A percentile compares a stretch with the other conserved stretches of the same genome.
phyloP scores from a whole-genome alignment of 2,329 filamentous ascomycete genomes.

The Arachnopeziza araneosa region DNA sequence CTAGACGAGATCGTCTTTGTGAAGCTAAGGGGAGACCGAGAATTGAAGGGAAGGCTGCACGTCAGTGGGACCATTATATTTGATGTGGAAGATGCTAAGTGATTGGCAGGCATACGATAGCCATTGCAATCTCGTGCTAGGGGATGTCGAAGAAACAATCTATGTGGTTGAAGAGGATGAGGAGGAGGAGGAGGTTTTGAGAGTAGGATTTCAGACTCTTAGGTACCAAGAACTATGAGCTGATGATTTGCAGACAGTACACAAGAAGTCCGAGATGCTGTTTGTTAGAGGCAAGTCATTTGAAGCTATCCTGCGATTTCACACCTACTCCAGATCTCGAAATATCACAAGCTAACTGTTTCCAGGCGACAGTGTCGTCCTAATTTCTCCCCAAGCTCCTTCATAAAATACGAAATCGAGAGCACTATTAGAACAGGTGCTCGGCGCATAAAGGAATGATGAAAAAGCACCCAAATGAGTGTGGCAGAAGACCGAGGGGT shows the following conservation, averaged over 20 bases:
- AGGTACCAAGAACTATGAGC: not conserved
- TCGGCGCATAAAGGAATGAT: not conserved
- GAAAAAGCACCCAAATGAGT: not conserved
- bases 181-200: constrained; percentile 68
- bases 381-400: constrained; percentile 53
- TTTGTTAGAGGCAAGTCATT: constrained; percentile 78
- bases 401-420: constrained; percentile 16
- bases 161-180: constrained; percentile 89
- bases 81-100: not conserved
- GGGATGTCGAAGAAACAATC: constrained; percentile 95
- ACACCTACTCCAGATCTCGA: not conserved
- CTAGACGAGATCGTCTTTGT: constrained; percentile 96
- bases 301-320: not conserved
- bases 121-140: constrained; percentile 94
- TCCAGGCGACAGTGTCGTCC: constrained; percentile 65
- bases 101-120: constrained; percentile 84
- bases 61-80: constrained; percentile 46
- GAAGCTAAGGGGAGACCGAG: constrained; percentile 90
- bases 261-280: constrained; percentile 97
- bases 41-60: constrained; percentile 91
- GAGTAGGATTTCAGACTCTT: constrained; percentile 44
- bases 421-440: not conserved
- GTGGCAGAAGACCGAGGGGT: not conserved
- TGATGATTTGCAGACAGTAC: constrained; percentile 61
- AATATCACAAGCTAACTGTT: constrained; percentile 13